A percentile compares a stretch with the other conserved stretches of the same genome.
phyloP scores from a whole-genome alignment of 805 yeast species.

The Hanseniaspora lachancei region DNA sequence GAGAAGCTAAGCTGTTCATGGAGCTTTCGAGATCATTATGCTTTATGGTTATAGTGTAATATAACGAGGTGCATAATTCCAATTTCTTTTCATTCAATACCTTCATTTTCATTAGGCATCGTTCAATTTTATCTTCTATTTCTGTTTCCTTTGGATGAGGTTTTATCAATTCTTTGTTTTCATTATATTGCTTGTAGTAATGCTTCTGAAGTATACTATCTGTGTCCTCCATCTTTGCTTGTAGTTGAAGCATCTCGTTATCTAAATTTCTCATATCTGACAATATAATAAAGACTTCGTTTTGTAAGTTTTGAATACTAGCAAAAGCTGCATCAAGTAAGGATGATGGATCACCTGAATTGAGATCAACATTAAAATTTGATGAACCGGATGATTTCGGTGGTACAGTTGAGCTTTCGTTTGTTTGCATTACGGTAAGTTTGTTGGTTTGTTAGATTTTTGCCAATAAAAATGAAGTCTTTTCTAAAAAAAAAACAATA shows the following conservation, averaged over 20 bases:
- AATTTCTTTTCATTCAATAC: neutral
- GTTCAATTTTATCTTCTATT: constrained; percentile 6
- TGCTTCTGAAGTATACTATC: constrained; percentile 10
- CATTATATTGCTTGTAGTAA: constrained; percentile 10
- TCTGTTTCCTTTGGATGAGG: constrained; percentile 10
- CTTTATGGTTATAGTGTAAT: constrained; percentile 8
- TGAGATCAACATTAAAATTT: neutral
- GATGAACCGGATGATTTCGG: constrained; percentile 1
- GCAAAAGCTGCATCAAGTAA: constrained; percentile 58
- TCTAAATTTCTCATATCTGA: constrained; percentile 70
- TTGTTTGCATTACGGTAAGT: neutral
- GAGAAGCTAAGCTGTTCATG: constrained; percentile 17
- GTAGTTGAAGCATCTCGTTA: constrained; percentile 15
- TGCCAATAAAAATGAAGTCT: neutral
- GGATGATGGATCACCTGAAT: constrained; percentile 77
- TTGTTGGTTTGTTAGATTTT: neutral
- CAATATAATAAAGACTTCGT: constrained; percentile 67
- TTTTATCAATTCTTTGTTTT: constrained; percentile 8
- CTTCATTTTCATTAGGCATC: neutral
- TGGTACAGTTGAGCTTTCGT: neutral
- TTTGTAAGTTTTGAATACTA: constrained; percentile 70
- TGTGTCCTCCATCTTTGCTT: constrained; percentile 10
- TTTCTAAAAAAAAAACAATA: neutral
- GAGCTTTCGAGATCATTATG: constrained; percentile 10
- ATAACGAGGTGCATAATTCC: constrained; percentile 10